Percentiles rank a stretch among this genome's conserved stretches.
Evolutionary conservation across 306 rosid species (phyloP).

Genomic region (Cucurbita ficifolia): DNA sequence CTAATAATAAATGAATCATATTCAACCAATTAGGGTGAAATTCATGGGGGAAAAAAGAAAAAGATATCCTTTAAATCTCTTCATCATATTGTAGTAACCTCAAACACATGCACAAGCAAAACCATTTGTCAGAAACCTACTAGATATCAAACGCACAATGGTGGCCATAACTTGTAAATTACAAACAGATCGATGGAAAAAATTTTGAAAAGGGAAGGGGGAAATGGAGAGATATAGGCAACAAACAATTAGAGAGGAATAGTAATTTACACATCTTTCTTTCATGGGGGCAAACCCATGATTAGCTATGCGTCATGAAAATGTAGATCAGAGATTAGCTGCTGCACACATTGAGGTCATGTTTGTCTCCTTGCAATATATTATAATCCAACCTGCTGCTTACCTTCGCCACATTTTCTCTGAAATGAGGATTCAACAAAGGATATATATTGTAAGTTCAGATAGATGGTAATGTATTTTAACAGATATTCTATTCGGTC

Average conservation of each 20-base stretch:
- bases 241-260: neutral
- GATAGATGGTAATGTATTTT: neutral
- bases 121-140: constrained; percentile 26
- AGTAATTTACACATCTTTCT: neutral
- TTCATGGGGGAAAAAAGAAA: neutral
- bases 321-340: constrained; percentile 5
- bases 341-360: constrained; percentile 7
- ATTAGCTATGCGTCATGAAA: neutral
- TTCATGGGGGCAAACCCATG: neutral
- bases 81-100: constrained; percentile 16
- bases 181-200: neutral
- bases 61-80: constrained; percentile 5
- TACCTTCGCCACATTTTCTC: constrained; percentile 87
- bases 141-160: constrained; percentile 19
- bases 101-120: constrained; percentile 19
- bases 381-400: constrained; percentile 11
- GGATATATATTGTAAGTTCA: neutral
- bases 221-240: neutral
- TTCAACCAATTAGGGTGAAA: neutral
- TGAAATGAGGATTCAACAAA: constrained; percentile 25
- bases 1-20: neutral
- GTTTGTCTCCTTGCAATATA: constrained; percentile 17
- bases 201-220: neutral
- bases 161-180: constrained; percentile 1
- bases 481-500: neutral